A percentile compares a stretch with the other conserved stretches of the same genome.
Evolutionary conservation across 2,329 filamentous ascomycete species (phyloP).

Genomic region (Aspergillus oerlinghausenensis): DNA sequence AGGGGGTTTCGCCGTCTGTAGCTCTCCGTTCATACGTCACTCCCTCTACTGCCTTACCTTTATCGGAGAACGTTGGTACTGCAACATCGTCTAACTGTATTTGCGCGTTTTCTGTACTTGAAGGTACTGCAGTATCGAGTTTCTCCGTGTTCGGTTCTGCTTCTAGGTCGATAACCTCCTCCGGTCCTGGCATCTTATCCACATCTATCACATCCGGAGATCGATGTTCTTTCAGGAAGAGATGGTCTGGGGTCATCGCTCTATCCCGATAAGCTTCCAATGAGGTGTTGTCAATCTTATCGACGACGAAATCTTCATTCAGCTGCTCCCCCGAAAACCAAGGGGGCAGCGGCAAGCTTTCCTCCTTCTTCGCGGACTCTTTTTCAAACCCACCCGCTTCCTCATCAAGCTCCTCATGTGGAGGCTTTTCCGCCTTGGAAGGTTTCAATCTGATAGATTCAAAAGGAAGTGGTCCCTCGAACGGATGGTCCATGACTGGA

Average conservation of each 20-base stretch:
- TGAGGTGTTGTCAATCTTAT: conserved; percentile 20
- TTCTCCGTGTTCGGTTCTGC: conserved; percentile 9
- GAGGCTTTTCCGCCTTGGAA: conserved; percentile 34
- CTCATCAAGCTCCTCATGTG: conserved; percentile 51
- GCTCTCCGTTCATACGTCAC: conserved; percentile 12
- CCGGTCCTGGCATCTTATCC: conserved; percentile 28
- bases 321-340: conserved; percentile 42
- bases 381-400: conserved; percentile 63
- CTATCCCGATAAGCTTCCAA: conserved; percentile 20
- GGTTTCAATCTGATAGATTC: conserved; percentile 70
- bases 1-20: conserved; percentile 15
- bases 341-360: conserved; percentile 36
- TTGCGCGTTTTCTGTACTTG: not conserved
- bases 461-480: conserved; percentile 83
- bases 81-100: not conserved
- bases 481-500: conserved; percentile 48
- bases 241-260: conserved; percentile 18
- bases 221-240: conserved; percentile 27
- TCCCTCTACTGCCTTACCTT: conserved; percentile 16
- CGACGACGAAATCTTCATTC: conserved; percentile 29
- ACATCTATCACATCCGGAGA: conserved; percentile 38
- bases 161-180: conserved; percentile 30
- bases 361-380: conserved; percentile 30
- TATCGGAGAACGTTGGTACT: conserved; percentile 3
- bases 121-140: not conserved